Base-by-base conservation (phyloP, 1,284 basidiomycete genomes). In the Neonothopanus nambi region DNA sequence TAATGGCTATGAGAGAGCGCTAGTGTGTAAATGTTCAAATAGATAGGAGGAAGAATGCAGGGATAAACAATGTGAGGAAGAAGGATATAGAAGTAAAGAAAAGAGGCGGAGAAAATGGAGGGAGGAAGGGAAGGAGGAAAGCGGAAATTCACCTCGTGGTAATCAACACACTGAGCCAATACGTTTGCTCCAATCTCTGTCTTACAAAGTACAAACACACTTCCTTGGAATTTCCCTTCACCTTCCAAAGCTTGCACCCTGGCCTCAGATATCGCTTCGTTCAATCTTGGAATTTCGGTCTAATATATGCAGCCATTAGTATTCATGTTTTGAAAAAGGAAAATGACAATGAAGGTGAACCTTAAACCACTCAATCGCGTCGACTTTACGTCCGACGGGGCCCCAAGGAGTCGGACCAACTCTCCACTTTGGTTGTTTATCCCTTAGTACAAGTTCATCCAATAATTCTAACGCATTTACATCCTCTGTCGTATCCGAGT, bases 181-280 rank as follows among this genome's bases (percentile, higher is more conserved):
- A 89, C 81, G 66, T 89, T 86, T 2, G 87, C 87, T 9, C 86
- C 89, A 59, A 90, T 82, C 67, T 92, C 90, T 50, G 85, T 77
- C 66, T 90, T 85, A 73, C 91, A 93, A 48, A 87, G 80, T 58
- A 93, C 84, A 69, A 93, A 93, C 0, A 80, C 84, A 52, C 80
- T 82, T 17, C 84, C 84, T 44, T 84, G 62, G 21, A 87, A 85
- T 54, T 77, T 79, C 12, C 79, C 76, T 57, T 79, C 74, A 36
- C 70, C 70, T 9, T 51, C 40, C 23, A 24, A 20, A 20, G 24
- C 24, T 20, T 23, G 37, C 75, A 11, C 69, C 20, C 76, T 70
- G 43, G 67, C 66, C n/a, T 70, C 67, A 3, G 73, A 68, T 50
- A 88, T 78, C 42, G 71, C 68, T 20, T 60, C 59, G 58, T 82